phyloP scores from a whole-genome alignment of 1,284 basidiomycete species.

The Naganishia sp. region DNA sequence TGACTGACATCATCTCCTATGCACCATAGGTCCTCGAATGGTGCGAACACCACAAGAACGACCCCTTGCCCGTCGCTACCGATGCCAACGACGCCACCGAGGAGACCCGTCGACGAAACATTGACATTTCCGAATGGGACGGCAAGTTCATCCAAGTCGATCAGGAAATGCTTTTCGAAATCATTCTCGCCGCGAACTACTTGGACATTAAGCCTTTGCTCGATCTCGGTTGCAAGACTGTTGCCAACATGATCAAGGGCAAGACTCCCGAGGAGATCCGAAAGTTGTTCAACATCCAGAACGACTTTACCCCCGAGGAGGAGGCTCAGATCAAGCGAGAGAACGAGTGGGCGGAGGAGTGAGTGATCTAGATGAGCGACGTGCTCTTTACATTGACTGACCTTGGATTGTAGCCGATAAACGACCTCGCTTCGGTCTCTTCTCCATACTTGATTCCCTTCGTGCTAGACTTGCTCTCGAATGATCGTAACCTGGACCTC shows the following conservation, averaged over 20 bases:
- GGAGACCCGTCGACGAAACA: conserved; percentile 94
- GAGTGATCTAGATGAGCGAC: neutral
- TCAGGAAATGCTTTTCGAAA: conserved; percentile 88
- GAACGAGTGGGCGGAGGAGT: conserved; percentile 70
- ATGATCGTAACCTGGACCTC: conserved; percentile 4
- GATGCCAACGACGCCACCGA: conserved; percentile 74
- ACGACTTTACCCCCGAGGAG: conserved; percentile 99
- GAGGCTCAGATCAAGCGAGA: conserved; percentile 99
- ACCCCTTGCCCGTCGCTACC: conserved; percentile 81
- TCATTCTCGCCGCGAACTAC: conserved; percentile 99
- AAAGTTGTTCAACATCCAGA: conserved; percentile 90
- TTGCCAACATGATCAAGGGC: conserved; percentile 97
- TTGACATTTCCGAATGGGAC: conserved; percentile 99
- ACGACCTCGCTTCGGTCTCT: neutral
- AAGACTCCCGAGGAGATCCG: conserved; percentile 86
- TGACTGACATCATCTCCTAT: neutral
- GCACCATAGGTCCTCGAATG: conserved; percentile 85
- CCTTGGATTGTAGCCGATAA: conserved; percentile 16
- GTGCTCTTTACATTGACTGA: neutral
- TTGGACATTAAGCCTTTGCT: conserved; percentile 98
- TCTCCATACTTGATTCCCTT: neutral
- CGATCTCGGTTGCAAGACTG: conserved; percentile 99
- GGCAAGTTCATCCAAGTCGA: conserved; percentile 94
- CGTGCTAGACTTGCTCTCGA: neutral
- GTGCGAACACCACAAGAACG: conserved; percentile 97